Evolutionary conservation across 2,329 filamentous ascomycete species (phyloP), one percentile per base, ranked within the genome.

Genomic region (Lasiodiplodia citricola): DNA sequence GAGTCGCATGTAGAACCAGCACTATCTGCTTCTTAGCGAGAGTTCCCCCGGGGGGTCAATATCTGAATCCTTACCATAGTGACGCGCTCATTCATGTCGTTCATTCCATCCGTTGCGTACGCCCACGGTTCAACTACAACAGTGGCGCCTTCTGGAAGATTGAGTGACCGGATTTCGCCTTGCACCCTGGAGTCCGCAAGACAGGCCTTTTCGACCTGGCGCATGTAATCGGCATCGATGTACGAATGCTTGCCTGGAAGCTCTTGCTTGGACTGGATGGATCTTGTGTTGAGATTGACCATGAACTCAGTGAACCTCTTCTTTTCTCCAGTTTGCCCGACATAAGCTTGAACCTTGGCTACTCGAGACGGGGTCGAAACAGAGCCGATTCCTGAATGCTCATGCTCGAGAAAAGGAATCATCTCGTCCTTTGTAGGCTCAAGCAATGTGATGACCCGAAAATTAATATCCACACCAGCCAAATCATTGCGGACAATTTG

Each of bases 91-190:
- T 74, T 75, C 80, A 85, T 86, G 57, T 87, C 83, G 58, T 83
- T 84, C 78, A 84, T 81, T 0, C 85, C 86, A 73, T 88, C 85
- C 0, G 84, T 83, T 0, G 81, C 86, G 74, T 88, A 88, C 1
- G 85, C 81, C 86, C 86, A 88, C 0, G 86, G 81, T 71, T 88
- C 86, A 47, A 86, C 80, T 3, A 83, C 78, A 1, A 86, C 83
- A 0, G 76, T 78, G 0, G 83, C 79, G 1, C 78, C 82, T 5
- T 76, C 70, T 0, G 86, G 85, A 0, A 88, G 74, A 0, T 83
- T 72, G 3, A 87, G 75, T 1, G 73, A 73, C 2, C 74, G 62
- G 23, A 86, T 82, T 63, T 83, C 82, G 0, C 75, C 76, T 71
- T 86, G 80, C 0, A 88, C 80, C 18, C 74, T 67, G 0, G 71